These are phyloP conservation scores for Tilletia horrida DNA, from an alignment of 1,284 basidiomycete species.

Conservation along the genomic window DNA sequence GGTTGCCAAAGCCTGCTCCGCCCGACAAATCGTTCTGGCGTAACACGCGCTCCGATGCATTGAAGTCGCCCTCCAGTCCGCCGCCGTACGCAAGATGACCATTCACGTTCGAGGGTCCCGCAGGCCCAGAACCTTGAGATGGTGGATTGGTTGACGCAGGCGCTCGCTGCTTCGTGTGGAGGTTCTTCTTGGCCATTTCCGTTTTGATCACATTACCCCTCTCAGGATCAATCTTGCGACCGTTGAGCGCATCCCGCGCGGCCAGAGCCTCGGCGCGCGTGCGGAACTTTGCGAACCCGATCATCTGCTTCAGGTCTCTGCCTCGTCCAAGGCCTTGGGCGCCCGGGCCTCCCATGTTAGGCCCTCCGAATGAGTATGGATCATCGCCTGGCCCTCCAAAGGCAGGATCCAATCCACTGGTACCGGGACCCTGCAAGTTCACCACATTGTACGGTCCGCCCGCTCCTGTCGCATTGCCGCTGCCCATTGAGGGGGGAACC, in stretches of 20 bases:
- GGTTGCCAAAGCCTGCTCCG: too few relatives aligned
- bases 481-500: constrained; percentile 63
- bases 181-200: constrained; percentile 99
- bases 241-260: constrained; percentile 84
- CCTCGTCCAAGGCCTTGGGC: constrained; percentile 25
- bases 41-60: too few relatives aligned
- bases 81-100: too few relatives aligned
- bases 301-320: constrained; percentile 72
- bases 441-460: constrained; percentile 62
- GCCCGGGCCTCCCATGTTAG: constrained; percentile 12
- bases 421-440: constrained; percentile 35
- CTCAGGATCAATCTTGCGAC: constrained; percentile 86
- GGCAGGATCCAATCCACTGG: constrained; percentile 6
- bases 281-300: constrained; percentile 94
- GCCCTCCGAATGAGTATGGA: neutral
- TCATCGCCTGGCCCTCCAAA: constrained; percentile 11
- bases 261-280: constrained; percentile 80
- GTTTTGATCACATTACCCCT: constrained; percentile 91
- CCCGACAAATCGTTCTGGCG: too few relatives aligned
- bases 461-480: constrained; percentile 55
- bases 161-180: constrained; percentile 67
- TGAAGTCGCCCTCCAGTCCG: too few relatives aligned
- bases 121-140: neutral
- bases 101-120: too few relatives aligned
- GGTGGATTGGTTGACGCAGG: neutral